Conservation (phyloP, 176 grass and related monocot species). For the Avena insularis region DNA sequence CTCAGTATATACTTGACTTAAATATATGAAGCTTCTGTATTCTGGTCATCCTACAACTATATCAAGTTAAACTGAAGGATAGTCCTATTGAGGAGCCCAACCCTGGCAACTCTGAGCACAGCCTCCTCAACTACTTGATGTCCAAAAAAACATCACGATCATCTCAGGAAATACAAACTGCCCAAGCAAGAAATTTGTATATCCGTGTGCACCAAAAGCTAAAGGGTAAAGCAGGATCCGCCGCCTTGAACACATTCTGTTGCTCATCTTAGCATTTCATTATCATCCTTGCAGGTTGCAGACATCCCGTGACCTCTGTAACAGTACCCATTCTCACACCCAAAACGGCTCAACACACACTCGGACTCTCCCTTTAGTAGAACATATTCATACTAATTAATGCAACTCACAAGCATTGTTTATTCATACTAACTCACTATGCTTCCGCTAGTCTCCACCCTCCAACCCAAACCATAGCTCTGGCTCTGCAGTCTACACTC, state of each 20-base stretch:
- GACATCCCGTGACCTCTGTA: not conserved
- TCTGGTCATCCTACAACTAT: constrained; percentile 1
- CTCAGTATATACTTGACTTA: not conserved
- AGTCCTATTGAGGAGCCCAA: not conserved
- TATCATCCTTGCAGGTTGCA: not conserved
- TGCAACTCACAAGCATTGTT: not conserved
- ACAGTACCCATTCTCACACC: not conserved
- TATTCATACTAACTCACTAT: constrained; percentile 2
- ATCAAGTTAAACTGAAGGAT: constrained; percentile 2
- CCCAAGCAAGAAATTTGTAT: constrained; percentile 2
- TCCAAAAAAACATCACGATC: not conserved
- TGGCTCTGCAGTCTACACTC: not conserved
- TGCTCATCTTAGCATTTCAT: not conserved
- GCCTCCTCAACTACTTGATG: constrained; percentile 18
- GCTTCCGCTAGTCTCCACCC: not conserved
- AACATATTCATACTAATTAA: not conserved
- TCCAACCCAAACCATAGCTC: not conserved
- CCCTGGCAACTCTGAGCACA: constrained; percentile 13
- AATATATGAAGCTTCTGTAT: not conserved
- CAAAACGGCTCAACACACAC: not conserved
- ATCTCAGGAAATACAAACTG: not conserved
- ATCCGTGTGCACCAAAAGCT: not conserved
- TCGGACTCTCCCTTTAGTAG: not conserved
- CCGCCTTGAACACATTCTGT: not conserved
- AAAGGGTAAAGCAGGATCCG: not conserved